These are phyloP conservation scores for Beauveria scarabaeidicola DNA, from an alignment of 2,329 filamentous ascomycete genomes.

Conservation along the genomic window DNA sequence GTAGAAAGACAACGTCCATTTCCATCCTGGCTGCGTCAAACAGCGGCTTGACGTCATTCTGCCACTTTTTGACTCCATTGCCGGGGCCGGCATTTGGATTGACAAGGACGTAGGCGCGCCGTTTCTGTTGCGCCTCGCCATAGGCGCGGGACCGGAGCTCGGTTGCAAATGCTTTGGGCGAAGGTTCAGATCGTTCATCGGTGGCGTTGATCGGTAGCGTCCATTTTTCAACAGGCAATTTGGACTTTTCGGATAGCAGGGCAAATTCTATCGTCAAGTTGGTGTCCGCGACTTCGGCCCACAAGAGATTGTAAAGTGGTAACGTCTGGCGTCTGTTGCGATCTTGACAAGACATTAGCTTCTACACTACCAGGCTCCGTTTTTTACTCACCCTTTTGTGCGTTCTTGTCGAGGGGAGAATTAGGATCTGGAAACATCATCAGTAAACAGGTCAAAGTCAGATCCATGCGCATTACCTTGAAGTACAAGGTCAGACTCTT, in stretches of 20 bases:
- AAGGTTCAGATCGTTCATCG: slow-evolving; percentile 20
- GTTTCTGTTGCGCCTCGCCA: slow-evolving; percentile 54
- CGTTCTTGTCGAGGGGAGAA: not conserved
- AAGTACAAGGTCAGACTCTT: not conserved
- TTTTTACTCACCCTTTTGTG: not conserved
- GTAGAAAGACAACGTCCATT: slow-evolving; percentile 65
- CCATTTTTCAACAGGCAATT: slow-evolving; percentile 52
- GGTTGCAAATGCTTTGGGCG: slow-evolving; percentile 53
- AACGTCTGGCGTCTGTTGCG: slow-evolving; percentile 36
- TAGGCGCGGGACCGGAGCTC: slow-evolving; percentile 64
- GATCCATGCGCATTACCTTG: not conserved
- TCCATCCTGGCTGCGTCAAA: slow-evolving; percentile 73
- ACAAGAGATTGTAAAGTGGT: slow-evolving; percentile 76
- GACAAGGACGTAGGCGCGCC: slow-evolving; percentile 78
- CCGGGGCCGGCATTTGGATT: slow-evolving; percentile 90
- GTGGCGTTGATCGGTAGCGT: slow-evolving; percentile 36
- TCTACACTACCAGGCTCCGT: not conserved
- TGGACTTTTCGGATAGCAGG: slow-evolving; percentile 46
- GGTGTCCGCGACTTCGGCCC: slow-evolving; percentile 57
- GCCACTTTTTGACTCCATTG: slow-evolving; percentile 62
- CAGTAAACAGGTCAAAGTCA: not conserved
- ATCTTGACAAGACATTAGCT: slow-evolving; percentile 15
- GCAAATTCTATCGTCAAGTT: slow-evolving; percentile 68
- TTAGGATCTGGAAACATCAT: not conserved
- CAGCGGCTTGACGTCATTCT: slow-evolving; percentile 68